These are phyloP conservation scores for Lecanicillium sp. DNA, from an alignment of 2,329 filamentous ascomycete genomes.

Conservation along the genomic window DNA sequence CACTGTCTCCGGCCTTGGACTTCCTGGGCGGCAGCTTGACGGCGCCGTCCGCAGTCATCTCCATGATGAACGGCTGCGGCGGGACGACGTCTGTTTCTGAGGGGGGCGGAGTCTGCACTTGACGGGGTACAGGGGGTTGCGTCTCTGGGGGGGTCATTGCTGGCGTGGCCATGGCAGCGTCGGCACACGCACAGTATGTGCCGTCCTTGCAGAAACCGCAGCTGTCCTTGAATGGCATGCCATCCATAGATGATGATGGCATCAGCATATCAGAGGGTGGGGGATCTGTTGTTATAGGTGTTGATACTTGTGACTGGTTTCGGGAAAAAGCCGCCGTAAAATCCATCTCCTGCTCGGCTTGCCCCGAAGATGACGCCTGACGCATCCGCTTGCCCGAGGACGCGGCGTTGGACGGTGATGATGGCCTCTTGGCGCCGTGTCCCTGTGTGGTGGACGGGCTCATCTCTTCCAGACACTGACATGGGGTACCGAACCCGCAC, in stretches of 20 bases:
- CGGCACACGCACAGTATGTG: constrained; percentile 76
- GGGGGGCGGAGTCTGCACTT: constrained; percentile 52
- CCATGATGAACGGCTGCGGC: constrained; percentile 44
- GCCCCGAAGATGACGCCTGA: constrained; percentile 36
- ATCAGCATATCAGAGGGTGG: constrained; percentile 26
- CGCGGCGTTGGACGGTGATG: constrained; percentile 36
- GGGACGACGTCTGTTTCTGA: constrained; percentile 55
- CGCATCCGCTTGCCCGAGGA: constrained; percentile 52
- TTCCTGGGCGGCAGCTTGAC: constrained; percentile 50
- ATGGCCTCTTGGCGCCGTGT: constrained; percentile 42
- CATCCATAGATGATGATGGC: constrained; percentile 30
- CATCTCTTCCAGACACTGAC: constrained; percentile 59
- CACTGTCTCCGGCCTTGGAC: constrained; percentile 23
- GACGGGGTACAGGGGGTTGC: constrained; percentile 37
- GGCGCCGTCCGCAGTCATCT: constrained; percentile 53
- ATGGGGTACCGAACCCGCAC: constrained; percentile 57
- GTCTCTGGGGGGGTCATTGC: constrained; percentile 35
- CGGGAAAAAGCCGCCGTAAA: constrained; percentile 62
- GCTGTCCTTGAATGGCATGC: constrained; percentile 53
- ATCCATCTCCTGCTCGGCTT: constrained; percentile 57
- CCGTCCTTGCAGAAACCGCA: constrained; percentile 82
- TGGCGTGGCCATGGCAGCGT: constrained; percentile 40
- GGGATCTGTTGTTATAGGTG: constrained; percentile 20
- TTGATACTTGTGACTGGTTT: constrained; percentile 25
- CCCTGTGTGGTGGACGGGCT: constrained; percentile 29